Conservation (phyloP, 179 eudicot species). For the Beta lomatogona region DNA sequence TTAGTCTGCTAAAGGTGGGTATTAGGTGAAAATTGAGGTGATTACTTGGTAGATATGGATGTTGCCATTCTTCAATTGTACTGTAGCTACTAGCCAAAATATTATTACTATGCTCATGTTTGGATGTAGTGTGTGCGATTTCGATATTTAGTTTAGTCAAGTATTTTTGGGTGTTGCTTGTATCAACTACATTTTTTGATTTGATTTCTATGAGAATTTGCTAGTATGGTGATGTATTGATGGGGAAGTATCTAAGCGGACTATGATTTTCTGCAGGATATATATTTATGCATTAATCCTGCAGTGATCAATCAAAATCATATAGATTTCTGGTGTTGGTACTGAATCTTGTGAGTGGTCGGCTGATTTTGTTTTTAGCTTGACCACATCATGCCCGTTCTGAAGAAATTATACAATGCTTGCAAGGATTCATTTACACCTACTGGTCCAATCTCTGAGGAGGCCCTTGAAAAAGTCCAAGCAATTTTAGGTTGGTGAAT, state of each 20-base stretch:
- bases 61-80: background rate
- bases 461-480: slow-evolving; percentile 80
- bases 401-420: slow-evolving; percentile 91
- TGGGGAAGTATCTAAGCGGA: slow-evolving; percentile 18
- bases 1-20: background rate
- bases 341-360: slow-evolving; percentile 30
- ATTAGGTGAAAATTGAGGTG: slow-evolving; percentile 9
- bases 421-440: slow-evolving; percentile 89
- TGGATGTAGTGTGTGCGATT: background rate
- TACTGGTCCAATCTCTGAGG: slow-evolving; percentile 83
- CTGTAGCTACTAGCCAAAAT: background rate
- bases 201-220: background rate
- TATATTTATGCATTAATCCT: slow-evolving; percentile 10
- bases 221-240: slow-evolving; percentile 1
- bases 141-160: too few relatives aligned
- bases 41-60: background rate
- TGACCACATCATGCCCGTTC: slow-evolving; percentile 73
- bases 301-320: slow-evolving; percentile 7
- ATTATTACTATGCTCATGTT: background rate
- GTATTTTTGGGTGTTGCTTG: background rate
- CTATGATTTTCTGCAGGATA: slow-evolving; percentile 26
- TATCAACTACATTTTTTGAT: background rate
- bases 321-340: slow-evolving; percentile 9
- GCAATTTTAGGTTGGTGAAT: slow-evolving; percentile 64
- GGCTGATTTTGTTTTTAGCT: slow-evolving; percentile 21